Base-by-base conservation (phyloP, 441 rosid genomes). In the Populus hybrid region DNA sequence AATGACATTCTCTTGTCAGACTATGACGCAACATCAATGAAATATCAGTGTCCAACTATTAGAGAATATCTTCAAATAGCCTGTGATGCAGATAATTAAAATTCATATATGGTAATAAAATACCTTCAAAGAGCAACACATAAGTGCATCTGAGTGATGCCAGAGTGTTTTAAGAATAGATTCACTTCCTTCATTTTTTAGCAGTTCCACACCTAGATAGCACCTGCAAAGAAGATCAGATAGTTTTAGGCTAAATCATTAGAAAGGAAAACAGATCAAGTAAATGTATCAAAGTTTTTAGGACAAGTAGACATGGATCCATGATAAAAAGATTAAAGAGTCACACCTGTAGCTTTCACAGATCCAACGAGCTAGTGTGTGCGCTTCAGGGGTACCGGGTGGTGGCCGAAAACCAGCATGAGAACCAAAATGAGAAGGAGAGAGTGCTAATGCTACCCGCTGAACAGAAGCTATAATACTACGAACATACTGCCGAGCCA, bases 41-140 rank as follows among this genome's bases (percentile, higher is more conserved):
- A 26, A 50, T 0, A 34, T 9, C 10, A 4, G 5, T 20, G 14
- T 9, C 21, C 21, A 21, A 32, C 1, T 9, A 46, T 12, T 14
- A 30, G 7, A 16, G 21, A 50, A 9, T 9, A 24, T 14, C 35
- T 38, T 4, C 21, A 66, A n/a, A 9, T 36, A 65, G 46, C 24
- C 21, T 28, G 28, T 10, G 28, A 24, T 10, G 14, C 26, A 71
- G 54, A 70, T 21, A 26, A 24, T 18, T 18, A n/a, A 66, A 67
- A 42, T 50, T 6, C 2, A 66, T 75, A 6, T 9, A 14, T n/a
- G 50, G 14, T 7, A 21, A 16, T 14, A 36, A 66, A 10, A 42
- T 78, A 93, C 98, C 97, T 96, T 96, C 84, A 96, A 85, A 59
- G 98, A 94, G 89, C 98, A 96, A 89, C 99, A 92, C 88, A 96